These are phyloP conservation scores for Barnettozyma populi DNA, from an alignment of 805 yeast genomes.

Conservation along the genomic window DNA sequence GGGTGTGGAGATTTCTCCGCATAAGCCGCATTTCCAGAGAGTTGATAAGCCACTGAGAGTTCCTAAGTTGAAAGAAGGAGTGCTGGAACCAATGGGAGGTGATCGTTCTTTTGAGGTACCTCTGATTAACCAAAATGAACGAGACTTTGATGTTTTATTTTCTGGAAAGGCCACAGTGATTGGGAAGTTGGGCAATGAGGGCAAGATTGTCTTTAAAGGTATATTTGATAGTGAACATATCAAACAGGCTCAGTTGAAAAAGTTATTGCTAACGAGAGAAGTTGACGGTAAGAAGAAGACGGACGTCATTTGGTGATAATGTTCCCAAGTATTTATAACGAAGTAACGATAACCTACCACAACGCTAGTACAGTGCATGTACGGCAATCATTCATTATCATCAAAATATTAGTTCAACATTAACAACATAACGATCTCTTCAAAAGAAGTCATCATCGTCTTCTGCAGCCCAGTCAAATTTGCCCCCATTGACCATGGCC, in stretches of 20 bases:
- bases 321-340: background rate
- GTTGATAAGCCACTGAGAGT: slow-evolving; percentile 18
- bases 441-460: slow-evolving; percentile 13
- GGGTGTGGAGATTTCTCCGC: slow-evolving; percentile 22
- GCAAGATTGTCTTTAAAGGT: slow-evolving; percentile 22
- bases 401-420: too few relatives aligned
- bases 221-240: slow-evolving; percentile 23
- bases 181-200: slow-evolving; percentile 15
- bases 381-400: background rate
- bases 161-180: slow-evolving; percentile 15
- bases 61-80: slow-evolving; percentile 12
- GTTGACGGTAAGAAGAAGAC: slow-evolving; percentile 17
- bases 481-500: slow-evolving; percentile 15
- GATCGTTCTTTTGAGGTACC: slow-evolving; percentile 19
- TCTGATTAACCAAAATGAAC: slow-evolving; percentile 14
- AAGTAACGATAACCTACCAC: background rate
- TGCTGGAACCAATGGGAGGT: slow-evolving; percentile 22
- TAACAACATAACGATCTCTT: background rate
- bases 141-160: slow-evolving; percentile 18
- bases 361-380: too few relatives aligned
- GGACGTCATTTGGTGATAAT: slow-evolving; percentile 17
- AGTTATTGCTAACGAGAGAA: slow-evolving; percentile 15
- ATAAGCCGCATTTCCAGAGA: slow-evolving; percentile 11
- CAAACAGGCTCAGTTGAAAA: slow-evolving; percentile 21
- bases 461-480: slow-evolving; percentile 22